Evolutionary conservation across 371 early-diverging fungal species (phyloP).

Genomic region (Capillidium heterosporum): DNA sequence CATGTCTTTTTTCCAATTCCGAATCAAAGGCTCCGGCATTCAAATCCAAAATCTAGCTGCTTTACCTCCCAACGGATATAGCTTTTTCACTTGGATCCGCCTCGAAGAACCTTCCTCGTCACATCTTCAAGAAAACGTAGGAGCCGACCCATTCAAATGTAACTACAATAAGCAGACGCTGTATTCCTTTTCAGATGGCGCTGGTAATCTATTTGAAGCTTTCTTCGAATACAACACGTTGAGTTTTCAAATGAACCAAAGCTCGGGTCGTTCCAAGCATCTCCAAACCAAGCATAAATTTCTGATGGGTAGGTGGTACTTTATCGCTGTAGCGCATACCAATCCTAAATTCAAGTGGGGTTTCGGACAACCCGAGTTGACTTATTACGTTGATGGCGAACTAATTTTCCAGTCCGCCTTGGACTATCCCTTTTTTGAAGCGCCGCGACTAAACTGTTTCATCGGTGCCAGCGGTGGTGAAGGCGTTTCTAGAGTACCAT

Average conservation of each 20-base stretch:
- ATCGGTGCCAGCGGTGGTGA: background rate
- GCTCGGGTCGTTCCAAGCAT: background rate
- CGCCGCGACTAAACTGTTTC: conserved; percentile 11
- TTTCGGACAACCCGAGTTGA: conserved; percentile 12
- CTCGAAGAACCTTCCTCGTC: conserved; percentile 10
- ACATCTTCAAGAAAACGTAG: background rate
- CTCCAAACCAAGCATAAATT: conserved; percentile 6
- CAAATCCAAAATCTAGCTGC: conserved; percentile 13
- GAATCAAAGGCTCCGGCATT: conserved; percentile 20
- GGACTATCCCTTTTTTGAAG: conserved; percentile 18
- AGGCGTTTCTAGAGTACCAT: background rate
- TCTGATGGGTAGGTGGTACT: conserved; percentile 17
- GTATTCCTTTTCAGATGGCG: conserved; percentile 9
- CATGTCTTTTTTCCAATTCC: conserved; percentile 23
- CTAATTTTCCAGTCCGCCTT: conserved; percentile 12
- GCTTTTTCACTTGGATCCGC: conserved; percentile 23
- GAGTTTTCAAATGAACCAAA: conserved; percentile 2
- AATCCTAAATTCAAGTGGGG: conserved; percentile 19
- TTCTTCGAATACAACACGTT: conserved; percentile 9
- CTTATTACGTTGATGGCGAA: conserved; percentile 19
- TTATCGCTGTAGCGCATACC: conserved; percentile 19
- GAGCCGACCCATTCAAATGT: too few relatives aligned
- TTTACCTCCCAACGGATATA: conserved; percentile 20
- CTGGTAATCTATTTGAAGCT: conserved; percentile 8
- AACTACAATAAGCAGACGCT: conserved; percentile 5